Evolutionary conservation across 768 basidiomycete species (phyloP).

Genomic region (Leccinum variicolor): DNA sequence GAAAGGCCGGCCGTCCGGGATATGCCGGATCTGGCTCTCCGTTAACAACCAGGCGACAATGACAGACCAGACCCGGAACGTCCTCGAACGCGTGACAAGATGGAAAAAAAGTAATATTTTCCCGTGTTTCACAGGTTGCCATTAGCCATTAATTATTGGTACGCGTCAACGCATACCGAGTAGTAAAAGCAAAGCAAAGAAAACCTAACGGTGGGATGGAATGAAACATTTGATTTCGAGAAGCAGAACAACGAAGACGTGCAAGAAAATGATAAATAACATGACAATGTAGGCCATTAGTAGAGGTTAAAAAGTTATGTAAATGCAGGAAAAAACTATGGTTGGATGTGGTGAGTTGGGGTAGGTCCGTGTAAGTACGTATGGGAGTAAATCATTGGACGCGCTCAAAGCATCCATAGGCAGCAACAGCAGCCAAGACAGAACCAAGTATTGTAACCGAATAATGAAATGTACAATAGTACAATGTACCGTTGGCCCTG

Average conservation of each 20-base stretch:
- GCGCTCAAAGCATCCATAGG: conserved; percentile 3
- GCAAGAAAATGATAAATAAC: conserved; percentile 10
- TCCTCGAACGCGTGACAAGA: background rate
- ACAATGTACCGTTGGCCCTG: conserved; percentile 8
- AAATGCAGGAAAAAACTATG: conserved; percentile 1
- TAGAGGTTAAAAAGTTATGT: background rate
- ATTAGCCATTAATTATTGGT: background rate
- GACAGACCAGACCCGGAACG: background rate
- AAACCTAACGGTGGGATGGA: background rate
- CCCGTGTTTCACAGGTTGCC: background rate
- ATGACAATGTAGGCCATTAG: conserved; percentile 8
- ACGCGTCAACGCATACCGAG: background rate
- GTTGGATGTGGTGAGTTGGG: background rate
- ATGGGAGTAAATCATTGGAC: conserved; percentile 4
- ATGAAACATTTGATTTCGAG: background rate
- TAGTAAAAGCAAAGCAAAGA: no score
- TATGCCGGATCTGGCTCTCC: background rate
- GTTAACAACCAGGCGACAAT: background rate
- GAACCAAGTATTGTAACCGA: conserved; percentile 11
- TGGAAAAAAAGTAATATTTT: background rate
- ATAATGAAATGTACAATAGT: conserved; percentile 6
- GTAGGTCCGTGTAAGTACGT: conserved; percentile 22
- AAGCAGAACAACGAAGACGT: background rate
- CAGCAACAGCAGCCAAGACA: background rate
- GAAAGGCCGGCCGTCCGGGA: no score